These are phyloP conservation scores for Parasarocladium wereldwijsianum DNA, from an alignment of 2,329 filamentous ascomycete species.

Conservation along the genomic window DNA sequence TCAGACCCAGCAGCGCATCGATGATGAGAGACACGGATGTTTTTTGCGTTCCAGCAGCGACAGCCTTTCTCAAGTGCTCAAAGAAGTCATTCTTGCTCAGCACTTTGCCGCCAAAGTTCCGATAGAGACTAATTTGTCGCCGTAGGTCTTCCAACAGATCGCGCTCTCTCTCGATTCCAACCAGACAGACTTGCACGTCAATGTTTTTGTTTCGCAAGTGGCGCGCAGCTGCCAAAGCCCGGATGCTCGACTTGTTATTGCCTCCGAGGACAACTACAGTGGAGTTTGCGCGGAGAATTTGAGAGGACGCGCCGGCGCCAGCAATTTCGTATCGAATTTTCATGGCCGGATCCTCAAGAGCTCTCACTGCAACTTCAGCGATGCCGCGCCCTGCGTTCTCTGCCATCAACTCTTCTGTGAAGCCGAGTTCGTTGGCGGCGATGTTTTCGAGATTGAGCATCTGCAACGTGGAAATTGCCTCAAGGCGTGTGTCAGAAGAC, in stretches of 20 bases:
- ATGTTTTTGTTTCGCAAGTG: constrained; percentile 75
- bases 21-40: constrained; percentile 63
- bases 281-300: constrained; percentile 16
- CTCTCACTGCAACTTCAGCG: constrained; percentile 63
- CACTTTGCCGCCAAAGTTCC: constrained; percentile 67
- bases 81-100: constrained; percentile 46
- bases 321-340: constrained; percentile 34
- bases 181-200: constrained; percentile 68
- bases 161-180: constrained; percentile 70
- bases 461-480: constrained; percentile 58
- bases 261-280: constrained; percentile 69
- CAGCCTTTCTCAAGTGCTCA: constrained; percentile 37
- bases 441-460: constrained; percentile 90
- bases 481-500: constrained; percentile 40
- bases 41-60: constrained; percentile 22
- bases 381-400: constrained; percentile 85
- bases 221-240: constrained; percentile 72
- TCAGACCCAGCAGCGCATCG: constrained; percentile 76
- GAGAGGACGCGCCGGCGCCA: constrained; percentile 19
- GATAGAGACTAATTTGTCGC: constrained; percentile 71
- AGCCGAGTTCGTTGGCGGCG: constrained; percentile 70
- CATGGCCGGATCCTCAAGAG: constrained; percentile 48
- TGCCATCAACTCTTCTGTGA: constrained; percentile 79
- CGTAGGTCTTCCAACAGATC: constrained; percentile 69
- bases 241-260: constrained; percentile 81